These are phyloP conservation scores for Trichoderma harzianum DNA, from an alignment of 2,329 filamentous ascomycete species.

Conservation along the genomic window DNA sequence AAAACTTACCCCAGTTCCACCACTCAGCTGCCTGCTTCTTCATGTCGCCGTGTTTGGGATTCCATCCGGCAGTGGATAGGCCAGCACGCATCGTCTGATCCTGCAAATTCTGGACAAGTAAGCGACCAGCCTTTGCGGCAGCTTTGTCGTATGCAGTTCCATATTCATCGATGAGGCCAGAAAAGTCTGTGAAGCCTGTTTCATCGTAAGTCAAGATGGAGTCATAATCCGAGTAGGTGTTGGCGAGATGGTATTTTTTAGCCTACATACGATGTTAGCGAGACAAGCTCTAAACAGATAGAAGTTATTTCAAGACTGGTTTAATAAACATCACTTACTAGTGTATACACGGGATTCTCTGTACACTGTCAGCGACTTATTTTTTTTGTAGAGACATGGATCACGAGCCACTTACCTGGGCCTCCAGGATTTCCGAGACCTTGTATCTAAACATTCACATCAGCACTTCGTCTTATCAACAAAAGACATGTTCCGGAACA, in stretches of 20 bases:
- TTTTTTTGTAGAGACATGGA: background rate
- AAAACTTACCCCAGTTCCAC: conserved; percentile 40
- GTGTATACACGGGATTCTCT: conserved; percentile 61
- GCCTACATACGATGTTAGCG: conserved; percentile 29
- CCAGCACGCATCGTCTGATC: conserved; percentile 59
- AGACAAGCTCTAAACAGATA: background rate
- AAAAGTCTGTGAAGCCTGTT: conserved; percentile 51
- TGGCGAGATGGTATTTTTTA: conserved; percentile 56
- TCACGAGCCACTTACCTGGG: conserved; percentile 21
- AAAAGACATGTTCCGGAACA: conserved; percentile 21
- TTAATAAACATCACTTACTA: conserved; percentile 28
- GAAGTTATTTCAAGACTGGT: no score
- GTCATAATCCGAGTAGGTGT: conserved; percentile 55
- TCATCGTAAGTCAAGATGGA: conserved; percentile 60
- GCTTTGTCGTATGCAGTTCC: conserved; percentile 44
- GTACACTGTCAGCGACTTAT: background rate
- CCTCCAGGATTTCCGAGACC: conserved; percentile 25
- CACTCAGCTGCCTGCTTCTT: conserved; percentile 60
- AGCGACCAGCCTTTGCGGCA: conserved; percentile 51
- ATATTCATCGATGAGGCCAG: conserved; percentile 47
- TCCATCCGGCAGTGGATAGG: conserved; percentile 59
- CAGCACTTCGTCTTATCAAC: conserved; percentile 21
- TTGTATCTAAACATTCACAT: conserved; percentile 21
- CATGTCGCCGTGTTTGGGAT: conserved; percentile 51
- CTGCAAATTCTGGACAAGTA: conserved; percentile 58